Evolutionary conservation across 306 rosid species (phyloP).

Genomic region (Oxytropis ochrocephala): DNA sequence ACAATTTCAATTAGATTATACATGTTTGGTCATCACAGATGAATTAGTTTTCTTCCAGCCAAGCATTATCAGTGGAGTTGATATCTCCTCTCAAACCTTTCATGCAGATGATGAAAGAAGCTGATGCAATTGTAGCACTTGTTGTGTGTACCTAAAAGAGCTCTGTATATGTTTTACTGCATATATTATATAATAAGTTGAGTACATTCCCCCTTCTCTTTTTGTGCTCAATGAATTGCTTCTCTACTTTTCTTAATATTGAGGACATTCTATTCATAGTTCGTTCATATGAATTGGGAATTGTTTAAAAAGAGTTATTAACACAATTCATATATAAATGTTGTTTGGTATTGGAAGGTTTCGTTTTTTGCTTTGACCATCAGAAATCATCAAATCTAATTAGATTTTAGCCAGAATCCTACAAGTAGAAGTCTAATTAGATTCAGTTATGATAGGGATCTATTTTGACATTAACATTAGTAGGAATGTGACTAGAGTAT

Average conservation of each 20-base stretch:
- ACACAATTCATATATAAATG: too few species aligned
- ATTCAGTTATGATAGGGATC: neutral
- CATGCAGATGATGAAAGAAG: slow-evolving; percentile 36
- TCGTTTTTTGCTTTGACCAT: neutral
- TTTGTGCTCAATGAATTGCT: neutral
- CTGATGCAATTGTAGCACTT: slow-evolving; percentile 22
- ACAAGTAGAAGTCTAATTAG: neutral
- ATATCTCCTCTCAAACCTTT: neutral
- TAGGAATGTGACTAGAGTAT: neutral
- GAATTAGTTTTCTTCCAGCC: neutral
- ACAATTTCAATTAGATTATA: neutral
- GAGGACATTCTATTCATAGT: neutral
- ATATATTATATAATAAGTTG: neutral
- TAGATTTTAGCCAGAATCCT: neutral
- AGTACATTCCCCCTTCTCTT: neutral
- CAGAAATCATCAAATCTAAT: neutral
- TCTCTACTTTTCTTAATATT: neutral
- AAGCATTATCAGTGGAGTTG: neutral
- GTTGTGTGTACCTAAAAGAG: neutral
- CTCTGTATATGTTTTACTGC: slow-evolving; percentile 20
- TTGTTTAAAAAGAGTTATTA: neutral
- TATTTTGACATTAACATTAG: neutral
- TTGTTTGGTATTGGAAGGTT: neutral
- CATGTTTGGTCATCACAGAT: neutral
- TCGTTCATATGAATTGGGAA: neutral